A percentile compares a stretch with the other conserved stretches of the same genome.
Evolutionary conservation across 2,329 filamentous ascomycete genomes (phyloP).

Genomic region (Xylaria sp.): DNA sequence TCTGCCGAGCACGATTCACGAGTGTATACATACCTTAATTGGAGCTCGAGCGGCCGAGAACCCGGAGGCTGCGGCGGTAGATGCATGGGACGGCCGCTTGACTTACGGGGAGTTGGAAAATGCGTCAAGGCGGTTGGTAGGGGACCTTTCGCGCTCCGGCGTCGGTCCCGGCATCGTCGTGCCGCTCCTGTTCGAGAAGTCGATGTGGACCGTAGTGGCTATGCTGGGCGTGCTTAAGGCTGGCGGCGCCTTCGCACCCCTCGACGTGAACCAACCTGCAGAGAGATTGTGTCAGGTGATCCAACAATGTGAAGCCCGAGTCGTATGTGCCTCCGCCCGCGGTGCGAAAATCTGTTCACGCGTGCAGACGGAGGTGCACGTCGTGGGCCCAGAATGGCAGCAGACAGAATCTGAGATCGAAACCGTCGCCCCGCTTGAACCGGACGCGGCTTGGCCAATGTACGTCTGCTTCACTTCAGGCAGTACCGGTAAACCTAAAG

Average conservation of each 20-base stretch:
- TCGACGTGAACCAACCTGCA: slow-evolving; percentile 2
- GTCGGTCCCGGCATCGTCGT: slow-evolving; percentile 2
- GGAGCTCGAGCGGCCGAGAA: slow-evolving; percentile 4
- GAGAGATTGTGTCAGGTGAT: neutral
- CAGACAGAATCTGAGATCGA: neutral
- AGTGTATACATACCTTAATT: slow-evolving; percentile 18
- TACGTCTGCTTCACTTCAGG: slow-evolving; percentile 12
- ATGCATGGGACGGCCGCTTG: slow-evolving; percentile 18
- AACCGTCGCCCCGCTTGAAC: neutral
- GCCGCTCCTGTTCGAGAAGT: slow-evolving; percentile 15
- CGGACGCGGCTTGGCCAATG: slow-evolving; percentile 1
- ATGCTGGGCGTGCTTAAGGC: slow-evolving; percentile 9
- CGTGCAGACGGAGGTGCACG: neutral
- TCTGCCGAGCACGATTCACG: slow-evolving; percentile 2
- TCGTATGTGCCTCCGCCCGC: neutral
- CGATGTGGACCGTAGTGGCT: slow-evolving; percentile 6
- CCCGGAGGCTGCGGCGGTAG: neutral
- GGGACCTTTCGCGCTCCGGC: neutral
- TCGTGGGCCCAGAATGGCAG: slow-evolving; percentile 2
- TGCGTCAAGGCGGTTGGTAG: neutral
- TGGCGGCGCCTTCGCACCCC: neutral
- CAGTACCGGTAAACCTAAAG: slow-evolving; percentile 3
- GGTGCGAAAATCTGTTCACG: neutral
- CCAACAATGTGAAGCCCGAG: neutral
- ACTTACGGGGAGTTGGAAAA: slow-evolving; percentile 18